Conservation (phyloP, 1,139 yeast species). For the Debaryomyces psychrophilus region DNA sequence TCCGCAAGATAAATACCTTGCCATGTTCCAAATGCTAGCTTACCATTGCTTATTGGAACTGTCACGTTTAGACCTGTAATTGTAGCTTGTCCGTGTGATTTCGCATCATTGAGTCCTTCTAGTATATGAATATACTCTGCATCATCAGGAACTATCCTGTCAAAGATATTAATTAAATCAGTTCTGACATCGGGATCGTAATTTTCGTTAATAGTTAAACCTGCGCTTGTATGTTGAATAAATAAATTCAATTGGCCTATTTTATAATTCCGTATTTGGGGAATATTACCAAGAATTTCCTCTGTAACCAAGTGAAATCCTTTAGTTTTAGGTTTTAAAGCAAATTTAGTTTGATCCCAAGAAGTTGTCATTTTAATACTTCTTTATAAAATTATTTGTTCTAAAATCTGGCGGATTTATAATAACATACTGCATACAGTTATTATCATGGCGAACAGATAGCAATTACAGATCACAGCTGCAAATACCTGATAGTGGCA, state of each 20-base stretch:
- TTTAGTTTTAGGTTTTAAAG: constrained; percentile 59
- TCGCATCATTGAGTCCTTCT: constrained; percentile 85
- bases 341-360: constrained; percentile 61
- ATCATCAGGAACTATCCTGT: constrained; percentile 72
- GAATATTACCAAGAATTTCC: constrained; percentile 58
- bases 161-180: constrained; percentile 67
- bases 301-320: constrained; percentile 76
- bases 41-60: constrained; percentile 71
- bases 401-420: not conserved
- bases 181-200: constrained; percentile 77
- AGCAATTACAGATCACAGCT: constrained; percentile 13
- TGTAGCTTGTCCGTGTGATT: constrained; percentile 72
- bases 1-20: constrained; percentile 80
- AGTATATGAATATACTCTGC: constrained; percentile 65
- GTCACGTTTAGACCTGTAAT: constrained; percentile 66
- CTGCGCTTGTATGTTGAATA: constrained; percentile 80
- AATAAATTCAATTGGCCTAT: constrained; percentile 69
- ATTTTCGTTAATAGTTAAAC: constrained; percentile 73
- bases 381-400: not conserved
- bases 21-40: constrained; percentile 78
- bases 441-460: constrained; percentile 12
- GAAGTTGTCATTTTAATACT: constrained; percentile 19
- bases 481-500: not conserved
- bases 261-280: constrained; percentile 61
- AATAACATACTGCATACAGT: not conserved